Evolutionary conservation across 169 alveolate genomes (phyloP).

Genomic region (Plasmodium falciparum): DNA sequence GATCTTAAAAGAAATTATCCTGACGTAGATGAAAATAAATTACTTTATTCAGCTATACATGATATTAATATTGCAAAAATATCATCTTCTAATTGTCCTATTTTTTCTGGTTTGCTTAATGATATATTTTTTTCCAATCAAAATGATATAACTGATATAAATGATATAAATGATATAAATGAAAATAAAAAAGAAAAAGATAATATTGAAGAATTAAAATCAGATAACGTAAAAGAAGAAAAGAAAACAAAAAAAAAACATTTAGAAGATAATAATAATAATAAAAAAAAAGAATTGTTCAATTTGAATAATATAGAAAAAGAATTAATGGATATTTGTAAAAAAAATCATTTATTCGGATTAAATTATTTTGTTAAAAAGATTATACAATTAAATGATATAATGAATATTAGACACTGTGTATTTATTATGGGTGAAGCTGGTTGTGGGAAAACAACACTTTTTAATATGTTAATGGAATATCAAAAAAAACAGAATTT

Average conservation of each 20-base stretch:
- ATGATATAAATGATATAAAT: not conserved
- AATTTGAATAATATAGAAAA: constrained; percentile 20
- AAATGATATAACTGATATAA: not conserved
- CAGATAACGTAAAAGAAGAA: not conserved
- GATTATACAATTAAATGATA: constrained; percentile 93
- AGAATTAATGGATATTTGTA: constrained; percentile 57
- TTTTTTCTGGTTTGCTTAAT: constrained; percentile 89
- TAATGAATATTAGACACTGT: constrained; percentile 95
- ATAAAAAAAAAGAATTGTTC: constrained; percentile 3
- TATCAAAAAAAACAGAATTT: constrained; percentile 93
- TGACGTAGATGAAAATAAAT: constrained; percentile 92
- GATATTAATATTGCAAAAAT: constrained; percentile 87
- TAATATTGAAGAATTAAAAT: not conserved
- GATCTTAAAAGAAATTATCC: constrained; percentile 96
- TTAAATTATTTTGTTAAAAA: constrained; percentile 91
- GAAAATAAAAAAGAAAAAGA: not conserved
- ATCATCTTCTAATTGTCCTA: constrained; percentile 79
- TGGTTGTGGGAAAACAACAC: constrained; percentile 95
- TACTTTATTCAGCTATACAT: constrained; percentile 83
- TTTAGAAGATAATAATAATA: not conserved
- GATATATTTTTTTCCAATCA: constrained; percentile 94
- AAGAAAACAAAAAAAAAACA: not conserved
- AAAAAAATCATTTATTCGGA: constrained; percentile 52
- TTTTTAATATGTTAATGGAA: constrained; percentile 94
- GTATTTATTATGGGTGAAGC: constrained; percentile 98